Conservation (phyloP, 257 asterid genomes). For the Ilex asprella region DNA sequence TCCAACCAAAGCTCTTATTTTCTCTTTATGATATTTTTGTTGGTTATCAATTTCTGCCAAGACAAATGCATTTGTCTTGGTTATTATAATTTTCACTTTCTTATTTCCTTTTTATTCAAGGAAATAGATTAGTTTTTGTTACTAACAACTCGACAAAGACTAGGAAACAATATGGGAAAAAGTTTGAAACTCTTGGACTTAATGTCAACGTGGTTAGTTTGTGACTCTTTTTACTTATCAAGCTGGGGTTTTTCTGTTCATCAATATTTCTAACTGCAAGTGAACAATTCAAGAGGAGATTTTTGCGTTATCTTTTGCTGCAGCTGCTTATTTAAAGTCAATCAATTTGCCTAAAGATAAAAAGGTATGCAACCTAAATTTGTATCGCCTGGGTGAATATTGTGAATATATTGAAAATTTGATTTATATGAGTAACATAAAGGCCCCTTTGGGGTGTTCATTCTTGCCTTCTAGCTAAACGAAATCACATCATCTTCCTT, state of each 20-base stretch:
- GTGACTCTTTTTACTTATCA: constrained; percentile 6
- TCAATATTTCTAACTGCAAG: constrained; percentile 13
- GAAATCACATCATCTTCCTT: too few relatives aligned
- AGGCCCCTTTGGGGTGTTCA: too few relatives aligned
- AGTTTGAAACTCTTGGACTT: constrained; percentile 93
- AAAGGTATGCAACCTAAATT: constrained; percentile 47
- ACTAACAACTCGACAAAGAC: constrained; percentile 99
- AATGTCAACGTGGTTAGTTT: constrained; percentile 66
- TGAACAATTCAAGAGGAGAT: constrained; percentile 77
- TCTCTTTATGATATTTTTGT: not conserved
- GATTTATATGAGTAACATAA: too few relatives aligned
- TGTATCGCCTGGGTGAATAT: not conserved
- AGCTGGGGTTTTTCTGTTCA: not conserved
- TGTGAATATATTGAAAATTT: not conserved
- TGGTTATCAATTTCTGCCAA: not conserved
- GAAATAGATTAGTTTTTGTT: constrained; percentile 91
- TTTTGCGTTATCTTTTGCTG: constrained; percentile 97
- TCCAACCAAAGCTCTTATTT: not conserved
- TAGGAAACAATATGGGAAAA: constrained; percentile 89
- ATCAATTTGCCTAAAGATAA: constrained; percentile 93
- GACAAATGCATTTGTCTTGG: constrained; percentile 2
- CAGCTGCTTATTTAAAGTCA: constrained; percentile 95
- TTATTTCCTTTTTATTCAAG: constrained; percentile 40
- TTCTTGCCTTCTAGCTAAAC: too few relatives aligned
- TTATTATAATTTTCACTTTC: constrained; percentile 10